These are phyloP conservation scores for Wallemia hederae DNA, from an alignment of 1,284 basidiomycete species.

Conservation along the genomic window DNA sequence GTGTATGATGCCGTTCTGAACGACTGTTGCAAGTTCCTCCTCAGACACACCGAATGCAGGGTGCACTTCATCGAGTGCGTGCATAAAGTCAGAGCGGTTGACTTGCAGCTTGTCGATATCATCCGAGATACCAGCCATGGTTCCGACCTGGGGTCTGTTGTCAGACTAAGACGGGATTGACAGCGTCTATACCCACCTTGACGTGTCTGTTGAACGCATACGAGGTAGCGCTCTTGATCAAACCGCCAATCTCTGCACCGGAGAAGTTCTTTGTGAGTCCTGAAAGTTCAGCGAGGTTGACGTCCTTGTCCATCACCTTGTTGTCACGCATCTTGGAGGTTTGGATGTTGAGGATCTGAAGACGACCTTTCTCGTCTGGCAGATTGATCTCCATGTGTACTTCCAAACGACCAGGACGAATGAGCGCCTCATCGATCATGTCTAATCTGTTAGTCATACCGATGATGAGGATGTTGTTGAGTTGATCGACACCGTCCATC, in stretches of 20 bases:
- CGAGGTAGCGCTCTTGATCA: conserved; percentile 92
- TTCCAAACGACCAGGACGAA: conserved; percentile 91
- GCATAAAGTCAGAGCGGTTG: conserved; percentile 59
- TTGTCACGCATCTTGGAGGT: conserved; percentile 81
- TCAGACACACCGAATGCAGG: conserved; percentile 94
- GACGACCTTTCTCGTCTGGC: conserved; percentile 73
- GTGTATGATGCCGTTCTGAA: conserved; percentile 92
- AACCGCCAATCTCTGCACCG: conserved; percentile 80
- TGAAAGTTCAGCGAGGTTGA: conserved; percentile 60
- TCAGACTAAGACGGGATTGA: neutral
- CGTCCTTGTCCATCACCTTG: conserved; percentile 64
- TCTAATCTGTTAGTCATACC: conserved; percentile 98
- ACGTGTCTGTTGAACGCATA: conserved; percentile 95
- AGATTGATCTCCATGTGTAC: conserved; percentile 99
- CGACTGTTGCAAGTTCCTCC: conserved; percentile 76
- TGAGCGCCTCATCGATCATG: conserved; percentile 95
- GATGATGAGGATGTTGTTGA: conserved; percentile 98
- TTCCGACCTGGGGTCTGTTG: conserved; percentile 33
- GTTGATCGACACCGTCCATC: conserved; percentile 98
- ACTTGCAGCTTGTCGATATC: conserved; percentile 84
- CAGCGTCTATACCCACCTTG: conserved; percentile 24
- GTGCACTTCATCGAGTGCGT: conserved; percentile 78
- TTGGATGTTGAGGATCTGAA: conserved; percentile 86
- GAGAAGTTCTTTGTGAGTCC: conserved; percentile 82
- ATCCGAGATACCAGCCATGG: conserved; percentile 81